These are phyloP conservation scores for Boletellus sp. DNA, from an alignment of 768 basidiomycete genomes.

Conservation along the genomic window DNA sequence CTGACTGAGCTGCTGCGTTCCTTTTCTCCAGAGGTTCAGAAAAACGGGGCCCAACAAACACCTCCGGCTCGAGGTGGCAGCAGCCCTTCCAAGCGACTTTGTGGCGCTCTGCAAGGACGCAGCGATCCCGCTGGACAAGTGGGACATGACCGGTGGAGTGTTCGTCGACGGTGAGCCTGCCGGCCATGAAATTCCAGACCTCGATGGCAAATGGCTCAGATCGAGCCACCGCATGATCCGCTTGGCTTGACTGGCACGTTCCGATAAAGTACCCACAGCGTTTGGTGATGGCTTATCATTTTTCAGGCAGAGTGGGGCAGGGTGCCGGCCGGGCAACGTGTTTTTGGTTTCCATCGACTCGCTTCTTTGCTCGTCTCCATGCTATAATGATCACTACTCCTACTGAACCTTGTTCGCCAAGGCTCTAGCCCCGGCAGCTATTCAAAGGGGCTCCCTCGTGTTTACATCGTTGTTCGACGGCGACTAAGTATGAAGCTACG, in stretches of 20 bases:
- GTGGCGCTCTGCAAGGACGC: slow-evolving; percentile 44
- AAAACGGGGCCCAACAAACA: slow-evolving; percentile 42
- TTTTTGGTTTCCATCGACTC: slow-evolving; percentile 13
- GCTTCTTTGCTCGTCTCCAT: slow-evolving; percentile 10
- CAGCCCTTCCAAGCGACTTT: slow-evolving; percentile 60
- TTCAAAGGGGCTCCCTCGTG: slow-evolving; percentile 23
- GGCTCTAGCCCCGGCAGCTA: slow-evolving; percentile 19
- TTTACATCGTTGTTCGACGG: slow-evolving; percentile 28
- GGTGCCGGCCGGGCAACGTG: slow-evolving; percentile 11
- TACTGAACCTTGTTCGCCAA: slow-evolving; percentile 21
- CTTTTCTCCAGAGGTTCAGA: slow-evolving; percentile 43
- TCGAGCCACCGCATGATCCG: slow-evolving; percentile 12
- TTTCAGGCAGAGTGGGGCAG: slow-evolving; percentile 6
- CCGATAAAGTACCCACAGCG: slow-evolving; percentile 1
- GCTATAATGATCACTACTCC: slow-evolving; percentile 13
- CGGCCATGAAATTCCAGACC: slow-evolving; percentile 33
- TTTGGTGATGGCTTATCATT: background rate
- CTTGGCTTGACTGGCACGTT: background rate
- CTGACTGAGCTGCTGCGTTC: background rate
- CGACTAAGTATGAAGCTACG: slow-evolving; percentile 16
- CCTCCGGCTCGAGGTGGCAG: slow-evolving; percentile 49
- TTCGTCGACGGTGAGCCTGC: slow-evolving; percentile 42
- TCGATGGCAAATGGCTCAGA: slow-evolving; percentile 37
- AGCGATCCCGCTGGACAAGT: slow-evolving; percentile 38
- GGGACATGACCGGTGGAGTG: slow-evolving; percentile 43